Evolutionary conservation across 768 basidiomycete species (phyloP).

Genomic region (Tricholoma hemisulphureum): DNA sequence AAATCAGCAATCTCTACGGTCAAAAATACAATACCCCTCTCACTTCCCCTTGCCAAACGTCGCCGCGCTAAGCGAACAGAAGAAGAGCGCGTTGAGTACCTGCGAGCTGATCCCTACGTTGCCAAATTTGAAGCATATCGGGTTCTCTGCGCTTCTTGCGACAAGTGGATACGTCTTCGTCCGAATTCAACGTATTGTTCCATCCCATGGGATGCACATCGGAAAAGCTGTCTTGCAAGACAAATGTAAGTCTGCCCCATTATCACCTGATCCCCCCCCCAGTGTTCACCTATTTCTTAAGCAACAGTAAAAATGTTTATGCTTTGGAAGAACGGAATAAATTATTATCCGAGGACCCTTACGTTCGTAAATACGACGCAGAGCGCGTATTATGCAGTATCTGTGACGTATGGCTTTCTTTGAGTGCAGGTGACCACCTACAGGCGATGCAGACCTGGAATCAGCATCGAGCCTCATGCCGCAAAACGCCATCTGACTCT

Average conservation of each 20-base stretch:
- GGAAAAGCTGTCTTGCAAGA: slow-evolving; percentile 79
- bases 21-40: slow-evolving; percentile 36
- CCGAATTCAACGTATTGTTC: slow-evolving; percentile 85
- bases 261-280: neutral
- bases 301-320: slow-evolving; percentile 50
- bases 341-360: slow-evolving; percentile 59
- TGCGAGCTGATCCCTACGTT: slow-evolving; percentile 69
- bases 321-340: slow-evolving; percentile 61
- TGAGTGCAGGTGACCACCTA: slow-evolving; percentile 58
- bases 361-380: slow-evolving; percentile 70
- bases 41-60: slow-evolving; percentile 56
- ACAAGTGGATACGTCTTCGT: slow-evolving; percentile 81
- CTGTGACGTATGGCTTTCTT: slow-evolving; percentile 65
- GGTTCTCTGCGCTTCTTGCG: slow-evolving; percentile 74
- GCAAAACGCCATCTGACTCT: slow-evolving; percentile 29
- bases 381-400: slow-evolving; percentile 68
- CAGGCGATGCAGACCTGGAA: slow-evolving; percentile 65
- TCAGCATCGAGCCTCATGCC: slow-evolving; percentile 59
- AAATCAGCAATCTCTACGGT: slow-evolving; percentile 28
- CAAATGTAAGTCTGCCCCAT: slow-evolving; percentile 55
- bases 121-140: slow-evolving; percentile 77
- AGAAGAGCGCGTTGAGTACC: slow-evolving; percentile 71
- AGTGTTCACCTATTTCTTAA: slow-evolving; percentile 9
- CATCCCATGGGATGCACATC: slow-evolving; percentile 84
- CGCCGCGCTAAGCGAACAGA: slow-evolving; percentile 75